A percentile compares a stretch with the other conserved stretches of the same genome.
Evolutionary conservation across 768 basidiomycete species (phyloP).

Genomic region (Russula earlei): DNA sequence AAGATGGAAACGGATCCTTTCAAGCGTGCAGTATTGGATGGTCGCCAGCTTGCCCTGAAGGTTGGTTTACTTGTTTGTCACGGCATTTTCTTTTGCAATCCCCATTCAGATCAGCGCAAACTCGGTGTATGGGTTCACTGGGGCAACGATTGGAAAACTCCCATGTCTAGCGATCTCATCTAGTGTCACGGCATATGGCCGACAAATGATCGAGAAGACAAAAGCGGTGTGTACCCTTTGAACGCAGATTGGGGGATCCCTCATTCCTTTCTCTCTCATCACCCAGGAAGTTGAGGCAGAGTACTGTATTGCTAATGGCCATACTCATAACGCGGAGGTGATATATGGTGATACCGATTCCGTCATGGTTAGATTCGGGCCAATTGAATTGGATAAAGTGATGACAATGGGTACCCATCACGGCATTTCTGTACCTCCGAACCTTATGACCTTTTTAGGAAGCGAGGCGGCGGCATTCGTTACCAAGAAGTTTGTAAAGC

Average conservation of each 20-base stretch:
- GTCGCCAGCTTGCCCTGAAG: slow-evolving; percentile 94
- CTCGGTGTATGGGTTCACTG: slow-evolving; percentile 98
- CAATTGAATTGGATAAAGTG: slow-evolving; percentile 71
- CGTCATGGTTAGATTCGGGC: slow-evolving; percentile 97
- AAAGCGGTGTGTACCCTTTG: slow-evolving; percentile 50
- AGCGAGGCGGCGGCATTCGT: slow-evolving; percentile 89
- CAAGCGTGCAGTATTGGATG: slow-evolving; percentile 93
- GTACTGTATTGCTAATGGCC: slow-evolving; percentile 79
- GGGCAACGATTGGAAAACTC: slow-evolving; percentile 93
- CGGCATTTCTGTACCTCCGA: neutral
- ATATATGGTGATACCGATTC: slow-evolving; percentile 99
- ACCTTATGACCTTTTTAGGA: slow-evolving; percentile 38
- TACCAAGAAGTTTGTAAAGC: slow-evolving; percentile 82
- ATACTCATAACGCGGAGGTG: slow-evolving; percentile 80
- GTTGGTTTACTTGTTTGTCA: slow-evolving; percentile 30
- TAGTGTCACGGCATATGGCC: slow-evolving; percentile 90
- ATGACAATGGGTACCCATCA: slow-evolving; percentile 73
- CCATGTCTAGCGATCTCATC: slow-evolving; percentile 96
- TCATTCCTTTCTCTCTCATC: neutral
- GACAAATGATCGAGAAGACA: slow-evolving; percentile 98
- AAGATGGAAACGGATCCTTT: slow-evolving; percentile 97
- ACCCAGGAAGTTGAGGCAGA: slow-evolving; percentile 78
- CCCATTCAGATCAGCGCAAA: slow-evolving; percentile 85
- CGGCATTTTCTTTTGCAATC: neutral
- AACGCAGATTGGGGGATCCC: neutral